These are phyloP conservation scores for Trametes polyzona DNA, from an alignment of 1,284 basidiomycete species.

Conservation along the genomic window DNA sequence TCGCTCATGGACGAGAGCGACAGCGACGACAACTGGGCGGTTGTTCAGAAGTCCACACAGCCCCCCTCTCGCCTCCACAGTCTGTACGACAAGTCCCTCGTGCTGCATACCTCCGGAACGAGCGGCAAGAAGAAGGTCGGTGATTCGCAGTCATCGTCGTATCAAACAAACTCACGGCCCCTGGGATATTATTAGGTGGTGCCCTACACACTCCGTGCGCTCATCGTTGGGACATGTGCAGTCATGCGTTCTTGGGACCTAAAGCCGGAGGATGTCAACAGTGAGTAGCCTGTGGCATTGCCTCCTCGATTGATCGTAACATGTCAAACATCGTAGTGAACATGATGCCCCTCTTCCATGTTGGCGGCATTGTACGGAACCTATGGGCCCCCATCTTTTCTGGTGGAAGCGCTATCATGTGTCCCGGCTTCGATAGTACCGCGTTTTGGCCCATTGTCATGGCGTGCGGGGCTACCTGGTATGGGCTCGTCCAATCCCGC, in stretches of 20 bases:
- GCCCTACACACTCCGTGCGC: slow-evolving; percentile 59
- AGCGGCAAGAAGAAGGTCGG: slow-evolving; percentile 55
- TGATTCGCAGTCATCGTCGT: not conserved
- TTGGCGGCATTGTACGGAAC: slow-evolving; percentile 67
- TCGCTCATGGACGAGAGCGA: slow-evolving; percentile 33
- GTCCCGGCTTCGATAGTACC: slow-evolving; percentile 58
- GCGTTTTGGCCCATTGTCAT: slow-evolving; percentile 62
- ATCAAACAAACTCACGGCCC: not conserved
- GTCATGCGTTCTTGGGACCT: slow-evolving; percentile 62
- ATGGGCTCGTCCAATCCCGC: slow-evolving; percentile 4
- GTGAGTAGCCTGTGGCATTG: slow-evolving; percentile 34
- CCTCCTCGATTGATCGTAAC: not conserved
- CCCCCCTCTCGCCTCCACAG: slow-evolving; percentile 38
- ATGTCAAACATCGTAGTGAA: slow-evolving; percentile 39
- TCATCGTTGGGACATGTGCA: slow-evolving; percentile 63
- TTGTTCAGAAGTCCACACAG: slow-evolving; percentile 10
- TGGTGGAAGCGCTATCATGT: slow-evolving; percentile 63
- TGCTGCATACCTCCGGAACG: slow-evolving; percentile 68
- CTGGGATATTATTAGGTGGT: slow-evolving; percentile 44
- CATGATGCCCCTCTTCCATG: slow-evolving; percentile 76
- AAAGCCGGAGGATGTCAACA: slow-evolving; percentile 45
- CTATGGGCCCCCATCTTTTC: slow-evolving; percentile 62
- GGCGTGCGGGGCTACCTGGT: slow-evolving; percentile 55
- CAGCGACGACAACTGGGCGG: slow-evolving; percentile 20
- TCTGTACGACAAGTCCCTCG: slow-evolving; percentile 54